These are phyloP conservation scores for Xerocomellus chrysenteron DNA, from an alignment of 768 basidiomycete genomes.

Conservation along the genomic window DNA sequence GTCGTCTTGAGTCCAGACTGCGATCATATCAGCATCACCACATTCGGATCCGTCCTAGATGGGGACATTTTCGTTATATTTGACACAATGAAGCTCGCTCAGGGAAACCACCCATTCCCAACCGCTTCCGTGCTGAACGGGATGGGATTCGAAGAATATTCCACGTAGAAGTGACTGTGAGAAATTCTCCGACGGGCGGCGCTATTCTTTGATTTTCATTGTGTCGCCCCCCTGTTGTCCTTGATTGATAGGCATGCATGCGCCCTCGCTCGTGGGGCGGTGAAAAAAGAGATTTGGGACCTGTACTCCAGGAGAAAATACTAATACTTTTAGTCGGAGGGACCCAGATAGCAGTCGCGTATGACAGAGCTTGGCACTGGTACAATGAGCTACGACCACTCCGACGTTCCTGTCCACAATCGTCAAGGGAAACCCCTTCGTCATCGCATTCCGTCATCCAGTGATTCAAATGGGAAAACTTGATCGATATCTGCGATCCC, in stretches of 20 bases:
- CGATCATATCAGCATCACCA: conserved; percentile 5
- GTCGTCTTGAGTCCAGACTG: conserved; percentile 6
- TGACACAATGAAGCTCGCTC: conserved; percentile 9
- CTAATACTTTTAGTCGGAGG: not conserved
- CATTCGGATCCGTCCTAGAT: conserved; percentile 21
- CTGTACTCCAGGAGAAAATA: not conserved
- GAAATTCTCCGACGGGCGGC: conserved; percentile 1
- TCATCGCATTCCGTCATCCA: conserved; percentile 22
- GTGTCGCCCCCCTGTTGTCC: not conserved
- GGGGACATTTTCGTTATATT: conserved; percentile 10
- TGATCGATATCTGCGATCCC: conserved; percentile 16
- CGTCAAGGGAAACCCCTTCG: not conserved
- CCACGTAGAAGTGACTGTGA: conserved; percentile 18
- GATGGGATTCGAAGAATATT: conserved; percentile 8
- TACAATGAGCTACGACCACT: conserved; percentile 1
- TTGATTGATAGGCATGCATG: conserved; percentile 7
- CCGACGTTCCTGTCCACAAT: conserved; percentile 7
- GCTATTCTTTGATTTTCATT: conserved; percentile 5
- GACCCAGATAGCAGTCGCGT: not conserved
- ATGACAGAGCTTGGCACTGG: not conserved
- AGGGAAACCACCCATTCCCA: conserved; percentile 6
- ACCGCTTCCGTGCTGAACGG: conserved; percentile 24
- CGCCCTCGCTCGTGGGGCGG: not conserved
- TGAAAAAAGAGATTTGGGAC: not conserved
- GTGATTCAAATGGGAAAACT: not conserved